These are phyloP conservation scores for Penicillium sp. DNA, from an alignment of 2,329 filamentous ascomycete species.

Conservation along the genomic window DNA sequence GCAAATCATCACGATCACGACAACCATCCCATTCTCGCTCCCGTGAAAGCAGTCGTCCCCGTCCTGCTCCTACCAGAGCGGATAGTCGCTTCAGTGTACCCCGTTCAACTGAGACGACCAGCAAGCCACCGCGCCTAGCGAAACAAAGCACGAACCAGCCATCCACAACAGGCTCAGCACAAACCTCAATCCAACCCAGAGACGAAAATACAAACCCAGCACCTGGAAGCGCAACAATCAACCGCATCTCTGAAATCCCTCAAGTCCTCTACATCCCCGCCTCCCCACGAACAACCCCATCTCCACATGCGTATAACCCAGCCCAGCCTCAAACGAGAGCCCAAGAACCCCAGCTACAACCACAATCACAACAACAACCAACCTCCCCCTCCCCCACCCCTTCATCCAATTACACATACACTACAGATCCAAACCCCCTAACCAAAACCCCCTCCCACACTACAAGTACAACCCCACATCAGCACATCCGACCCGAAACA, in stretches of 20 bases:
- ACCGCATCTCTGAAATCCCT: conserved; percentile 26
- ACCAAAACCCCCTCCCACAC: conserved; percentile 19
- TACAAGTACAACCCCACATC: too few species aligned
- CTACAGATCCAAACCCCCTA: conserved; percentile 6
- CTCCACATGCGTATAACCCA: conserved; percentile 20
- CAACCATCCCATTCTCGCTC: conserved; percentile 11
- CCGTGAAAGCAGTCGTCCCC: conserved; percentile 15
- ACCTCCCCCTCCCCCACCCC: conserved; percentile 6
- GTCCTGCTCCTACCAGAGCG: neutral
- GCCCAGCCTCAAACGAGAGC: conserved; percentile 14
- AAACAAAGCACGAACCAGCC: neutral
- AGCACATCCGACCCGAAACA: conserved; percentile 16
- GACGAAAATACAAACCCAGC: conserved; percentile 2
- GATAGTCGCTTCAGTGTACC: conserved; percentile 10
- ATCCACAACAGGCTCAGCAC: neutral
- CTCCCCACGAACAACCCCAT: conserved; percentile 15
- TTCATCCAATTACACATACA: conserved; percentile 7
- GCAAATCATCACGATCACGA: conserved; percentile 12
- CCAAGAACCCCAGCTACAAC: conserved; percentile 4
- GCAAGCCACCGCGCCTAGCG: neutral
- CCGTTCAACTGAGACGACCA: neutral
- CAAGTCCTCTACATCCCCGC: conserved; percentile 20
- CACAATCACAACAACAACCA: conserved; percentile 14
- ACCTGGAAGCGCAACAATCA: conserved; percentile 22
- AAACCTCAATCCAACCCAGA: neutral